These are phyloP conservation scores for Rhynchospora breviuscula DNA, from an alignment of 176 grass and related monocot genomes.

Conservation along the genomic window DNA sequence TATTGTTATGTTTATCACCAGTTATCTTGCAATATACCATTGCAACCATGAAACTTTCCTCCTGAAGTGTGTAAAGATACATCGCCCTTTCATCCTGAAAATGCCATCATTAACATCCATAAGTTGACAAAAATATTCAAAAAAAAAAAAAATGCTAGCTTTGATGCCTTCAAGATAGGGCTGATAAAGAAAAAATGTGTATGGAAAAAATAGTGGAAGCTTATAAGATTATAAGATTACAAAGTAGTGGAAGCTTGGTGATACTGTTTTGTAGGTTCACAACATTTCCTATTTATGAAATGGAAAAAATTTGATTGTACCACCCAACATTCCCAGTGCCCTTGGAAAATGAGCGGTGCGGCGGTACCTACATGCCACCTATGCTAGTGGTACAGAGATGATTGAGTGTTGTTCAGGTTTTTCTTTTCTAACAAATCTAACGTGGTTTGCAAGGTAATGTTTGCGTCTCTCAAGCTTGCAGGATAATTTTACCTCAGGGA, in stretches of 20 bases:
- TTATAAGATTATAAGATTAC: neutral
- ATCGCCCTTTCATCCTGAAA: conserved; percentile 82
- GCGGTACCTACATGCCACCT: neutral
- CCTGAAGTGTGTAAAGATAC: conserved; percentile 77
- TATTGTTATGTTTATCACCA: neutral
- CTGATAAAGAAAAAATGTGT: neutral
- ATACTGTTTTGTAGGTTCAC: neutral
- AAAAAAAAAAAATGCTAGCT: neutral
- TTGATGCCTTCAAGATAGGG: neutral
- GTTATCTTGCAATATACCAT: conserved; percentile 57
- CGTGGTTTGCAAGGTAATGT: neutral
- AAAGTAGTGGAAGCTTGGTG: neutral
- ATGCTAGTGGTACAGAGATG: neutral
- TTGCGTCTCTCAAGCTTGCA: neutral
- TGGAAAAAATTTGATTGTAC: neutral
- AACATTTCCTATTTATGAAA: neutral
- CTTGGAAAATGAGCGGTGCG: neutral
- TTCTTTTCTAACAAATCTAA: neutral
- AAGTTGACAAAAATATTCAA: neutral
- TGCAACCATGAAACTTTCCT: conserved; percentile 59
- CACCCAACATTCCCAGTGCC: neutral
- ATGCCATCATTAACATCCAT: neutral
- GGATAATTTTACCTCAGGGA: conserved; percentile 55
- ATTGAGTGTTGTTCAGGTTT: neutral
- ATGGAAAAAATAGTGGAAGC: neutral